A percentile compares a stretch with the other conserved stretches of the same genome.
phyloP scores from a whole-genome alignment of 441 rosid genomes.

The Pelargonium fulgidum region DNA sequence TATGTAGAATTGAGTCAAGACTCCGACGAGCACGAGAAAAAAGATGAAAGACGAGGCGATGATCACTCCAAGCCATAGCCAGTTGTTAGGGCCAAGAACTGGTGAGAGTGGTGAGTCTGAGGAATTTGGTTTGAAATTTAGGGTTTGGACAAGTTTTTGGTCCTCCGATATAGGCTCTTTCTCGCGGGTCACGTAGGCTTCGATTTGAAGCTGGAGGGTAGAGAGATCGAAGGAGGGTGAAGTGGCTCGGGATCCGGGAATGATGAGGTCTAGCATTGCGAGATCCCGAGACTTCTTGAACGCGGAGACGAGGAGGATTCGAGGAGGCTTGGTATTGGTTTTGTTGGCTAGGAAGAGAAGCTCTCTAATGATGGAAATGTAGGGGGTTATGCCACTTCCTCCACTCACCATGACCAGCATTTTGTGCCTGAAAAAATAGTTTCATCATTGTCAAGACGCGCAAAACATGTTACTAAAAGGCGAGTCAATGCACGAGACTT shows the following conservation, averaged over 20 bases:
- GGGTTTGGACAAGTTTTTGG: constrained; percentile 24
- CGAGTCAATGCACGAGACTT: too few relatives aligned
- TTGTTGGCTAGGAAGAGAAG: constrained; percentile 32
- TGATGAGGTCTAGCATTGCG: constrained; percentile 65
- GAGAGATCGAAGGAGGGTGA: constrained; percentile 33
- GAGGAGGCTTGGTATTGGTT: constrained; percentile 38
- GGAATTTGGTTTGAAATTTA: constrained; percentile 55
- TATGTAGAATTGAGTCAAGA: constrained; percentile 51
- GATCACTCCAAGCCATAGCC: constrained; percentile 69
- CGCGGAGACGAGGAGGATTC: constrained; percentile 51
- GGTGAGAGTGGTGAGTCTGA: constrained; percentile 45
- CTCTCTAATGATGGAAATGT: constrained; percentile 67
- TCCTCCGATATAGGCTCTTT: constrained; percentile 23
- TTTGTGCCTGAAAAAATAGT: constrained; percentile 44
- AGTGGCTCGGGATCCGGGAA: constrained; percentile 33
- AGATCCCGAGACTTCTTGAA: constrained; percentile 69
- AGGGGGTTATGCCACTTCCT: constrained; percentile 90
- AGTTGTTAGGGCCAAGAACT: constrained; percentile 61
- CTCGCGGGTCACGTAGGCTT: constrained; percentile 72
- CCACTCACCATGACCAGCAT: constrained; percentile 86
- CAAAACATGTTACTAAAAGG: too few relatives aligned
- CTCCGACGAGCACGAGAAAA: constrained; percentile 51
- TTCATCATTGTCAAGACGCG: too few relatives aligned
- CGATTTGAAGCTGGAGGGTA: constrained; percentile 41
- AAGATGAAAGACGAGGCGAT: constrained; percentile 55